Evolutionary conservation across 306 rosid genomes (phyloP).

Genomic region (Quercus wislizeni): DNA sequence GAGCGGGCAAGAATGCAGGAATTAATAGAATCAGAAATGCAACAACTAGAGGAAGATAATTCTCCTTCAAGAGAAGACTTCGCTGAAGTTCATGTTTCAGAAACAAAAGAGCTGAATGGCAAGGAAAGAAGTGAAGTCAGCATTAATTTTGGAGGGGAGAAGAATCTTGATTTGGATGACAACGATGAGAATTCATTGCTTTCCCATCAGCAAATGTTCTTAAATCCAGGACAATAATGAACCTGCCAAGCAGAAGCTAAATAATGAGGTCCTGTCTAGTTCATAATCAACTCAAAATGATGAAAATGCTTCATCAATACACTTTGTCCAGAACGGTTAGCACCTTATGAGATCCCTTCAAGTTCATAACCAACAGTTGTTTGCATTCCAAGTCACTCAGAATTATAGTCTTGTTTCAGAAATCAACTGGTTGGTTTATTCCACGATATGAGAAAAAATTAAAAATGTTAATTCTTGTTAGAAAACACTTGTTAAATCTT

Average conservation of each 20-base stretch:
- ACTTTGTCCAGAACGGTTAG: not conserved
- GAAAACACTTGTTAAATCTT: too few species aligned
- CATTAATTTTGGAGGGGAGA: constrained; percentile 26
- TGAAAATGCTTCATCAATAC: not conserved
- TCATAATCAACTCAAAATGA: not conserved
- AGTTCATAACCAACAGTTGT: not conserved
- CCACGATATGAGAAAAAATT: not conserved
- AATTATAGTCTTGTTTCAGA: not conserved
- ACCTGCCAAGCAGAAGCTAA: not conserved
- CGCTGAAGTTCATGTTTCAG: constrained; percentile 22
- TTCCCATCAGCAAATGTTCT: constrained; percentile 24
- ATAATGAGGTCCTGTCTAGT: not conserved
- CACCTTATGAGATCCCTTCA: not conserved
- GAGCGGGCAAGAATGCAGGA: constrained; percentile 72
- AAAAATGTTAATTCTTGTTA: not conserved
- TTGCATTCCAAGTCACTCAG: not conserved
- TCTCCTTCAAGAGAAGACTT: constrained; percentile 17
- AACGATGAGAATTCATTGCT: constrained; percentile 44
- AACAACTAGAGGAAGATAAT: constrained; percentile 33
- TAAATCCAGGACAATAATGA: constrained; percentile 6
- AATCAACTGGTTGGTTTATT: not conserved
- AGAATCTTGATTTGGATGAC: constrained; percentile 29
- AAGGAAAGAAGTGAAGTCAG: constrained; percentile 20
- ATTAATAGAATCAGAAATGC: constrained; percentile 69
- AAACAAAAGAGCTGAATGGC: constrained; percentile 15